phyloP scores from a whole-genome alignment of 768 basidiomycete genomes.

The Steccherinum ochraceum region DNA sequence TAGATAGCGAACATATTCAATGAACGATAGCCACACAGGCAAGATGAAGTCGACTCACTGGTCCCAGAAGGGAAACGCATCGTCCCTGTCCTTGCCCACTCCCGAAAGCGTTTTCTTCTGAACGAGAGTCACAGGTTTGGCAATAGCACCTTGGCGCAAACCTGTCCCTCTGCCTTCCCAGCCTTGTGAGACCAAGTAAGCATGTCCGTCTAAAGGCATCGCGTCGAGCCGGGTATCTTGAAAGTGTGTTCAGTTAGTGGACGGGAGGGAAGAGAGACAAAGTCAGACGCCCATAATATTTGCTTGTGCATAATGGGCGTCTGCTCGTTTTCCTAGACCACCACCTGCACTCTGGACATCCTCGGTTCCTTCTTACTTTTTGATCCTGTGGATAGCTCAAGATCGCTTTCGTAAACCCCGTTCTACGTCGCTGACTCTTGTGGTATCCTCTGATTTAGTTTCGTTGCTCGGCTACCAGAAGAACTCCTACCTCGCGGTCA shows the following conservation, averaged over 20 bases:
- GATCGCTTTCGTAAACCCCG: too few species aligned
- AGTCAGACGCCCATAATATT: not conserved
- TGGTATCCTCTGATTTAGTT: too few species aligned
- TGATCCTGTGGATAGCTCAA: too few species aligned
- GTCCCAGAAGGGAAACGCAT: conserved; percentile 97
- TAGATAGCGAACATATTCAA: conserved; percentile 2
- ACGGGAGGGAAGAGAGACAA: not conserved
- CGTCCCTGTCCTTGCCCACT: conserved; percentile 89
- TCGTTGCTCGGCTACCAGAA: too few species aligned
- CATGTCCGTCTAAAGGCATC: conserved; percentile 70
- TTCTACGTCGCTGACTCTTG: too few species aligned
- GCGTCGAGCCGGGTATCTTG: too few species aligned
- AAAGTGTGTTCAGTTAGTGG: not conserved
- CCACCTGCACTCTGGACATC: too few species aligned
- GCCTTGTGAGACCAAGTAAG: conserved; percentile 73
- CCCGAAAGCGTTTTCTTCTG: conserved; percentile 85
- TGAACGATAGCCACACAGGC: not conserved
- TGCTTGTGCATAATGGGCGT: too few species aligned
- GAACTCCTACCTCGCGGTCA: not conserved
- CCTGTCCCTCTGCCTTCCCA: conserved; percentile 86
- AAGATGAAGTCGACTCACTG: conserved; percentile 54
- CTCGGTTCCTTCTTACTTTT: too few species aligned
- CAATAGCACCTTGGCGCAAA: conserved; percentile 77
- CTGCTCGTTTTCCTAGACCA: too few species aligned
- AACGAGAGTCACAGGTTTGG: conserved; percentile 67